Conservation (phyloP, 345 rosid genomes). For the Euphorbia pulcherrima region DNA sequence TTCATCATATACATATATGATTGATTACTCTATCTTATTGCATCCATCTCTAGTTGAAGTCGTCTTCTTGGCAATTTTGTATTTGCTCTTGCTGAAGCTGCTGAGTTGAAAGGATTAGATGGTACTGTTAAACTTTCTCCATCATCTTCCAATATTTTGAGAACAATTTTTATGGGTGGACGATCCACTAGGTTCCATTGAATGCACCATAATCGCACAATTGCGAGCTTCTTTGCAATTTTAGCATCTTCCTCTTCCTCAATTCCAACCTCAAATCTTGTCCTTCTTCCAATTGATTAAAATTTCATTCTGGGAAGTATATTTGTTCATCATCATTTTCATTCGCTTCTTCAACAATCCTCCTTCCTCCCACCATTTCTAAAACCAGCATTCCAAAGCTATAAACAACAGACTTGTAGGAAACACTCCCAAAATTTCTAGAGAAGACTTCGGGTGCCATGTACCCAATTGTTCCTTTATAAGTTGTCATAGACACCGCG, state of each 20-base stretch:
- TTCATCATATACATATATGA: too few relatives aligned
- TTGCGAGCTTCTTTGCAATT: slow-evolving; percentile 11
- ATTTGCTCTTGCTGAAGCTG: neutral
- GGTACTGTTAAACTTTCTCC: neutral
- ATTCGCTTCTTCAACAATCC: neutral
- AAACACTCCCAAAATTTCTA: slow-evolving; percentile 13
- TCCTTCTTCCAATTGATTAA: slow-evolving; percentile 8
- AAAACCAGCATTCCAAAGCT: slow-evolving; percentile 14
- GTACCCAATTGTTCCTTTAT: slow-evolving; percentile 9
- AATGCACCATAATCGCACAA: slow-evolving; percentile 9
- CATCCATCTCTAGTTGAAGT: neutral
- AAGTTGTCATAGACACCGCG: slow-evolving; percentile 11
- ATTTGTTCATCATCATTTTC: neutral
- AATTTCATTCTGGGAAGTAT: slow-evolving; percentile 11
- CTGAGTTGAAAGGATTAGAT: slow-evolving; percentile 8
- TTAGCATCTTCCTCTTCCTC: slow-evolving; percentile 1
- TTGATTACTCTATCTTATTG: neutral
- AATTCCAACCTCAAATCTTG: neutral
- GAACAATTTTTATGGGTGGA: slow-evolving; percentile 5
- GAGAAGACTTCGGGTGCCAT: slow-evolving; percentile 17
- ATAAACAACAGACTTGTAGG: slow-evolving; percentile 7
- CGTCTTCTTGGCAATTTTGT: neutral
- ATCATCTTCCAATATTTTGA: slow-evolving; percentile 6
- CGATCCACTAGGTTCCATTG: slow-evolving; percentile 11
- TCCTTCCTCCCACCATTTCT: slow-evolving; percentile 14